phyloP scores from a whole-genome alignment of 164 flowering plant species.

The Litsea cubeba region DNA sequence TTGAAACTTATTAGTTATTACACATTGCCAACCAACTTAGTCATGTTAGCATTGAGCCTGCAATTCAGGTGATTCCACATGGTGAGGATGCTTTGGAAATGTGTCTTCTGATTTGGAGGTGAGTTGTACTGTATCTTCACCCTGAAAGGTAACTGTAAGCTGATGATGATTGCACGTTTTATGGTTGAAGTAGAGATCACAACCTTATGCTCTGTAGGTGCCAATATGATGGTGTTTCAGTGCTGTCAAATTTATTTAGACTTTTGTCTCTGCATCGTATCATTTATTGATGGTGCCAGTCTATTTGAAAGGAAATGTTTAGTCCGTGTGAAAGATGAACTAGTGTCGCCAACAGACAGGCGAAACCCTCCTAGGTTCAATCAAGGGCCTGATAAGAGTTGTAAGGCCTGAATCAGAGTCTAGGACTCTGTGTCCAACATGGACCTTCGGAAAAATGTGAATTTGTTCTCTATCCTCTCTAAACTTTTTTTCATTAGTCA shows the following conservation, averaged over 20 bases:
- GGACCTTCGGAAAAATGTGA: background rate
- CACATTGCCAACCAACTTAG: background rate
- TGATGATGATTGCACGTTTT: background rate
- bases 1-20: background rate
- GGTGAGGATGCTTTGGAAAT: background rate
- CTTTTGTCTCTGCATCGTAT: background rate
- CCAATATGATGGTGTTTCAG: background rate
- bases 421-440: background rate
- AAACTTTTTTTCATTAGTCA: too few relatives aligned
- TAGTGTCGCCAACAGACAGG: background rate
- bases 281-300: background rate
- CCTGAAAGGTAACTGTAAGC: background rate
- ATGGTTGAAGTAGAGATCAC: background rate
- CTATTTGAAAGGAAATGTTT: too few relatives aligned
- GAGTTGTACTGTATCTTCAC: background rate
- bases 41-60: background rate
- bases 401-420: background rate
- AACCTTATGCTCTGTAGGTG: background rate
- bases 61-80: background rate
- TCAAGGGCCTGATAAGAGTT: background rate
- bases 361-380: background rate
- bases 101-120: background rate
- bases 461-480: too few relatives aligned
- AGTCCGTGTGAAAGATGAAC: background rate
- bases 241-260: background rate